Percentiles rank a stretch among this genome's conserved stretches.
Evolutionary conservation across 2,329 filamentous ascomycete genomes (phyloP).

Genomic region (Escovopsis sp.): DNA sequence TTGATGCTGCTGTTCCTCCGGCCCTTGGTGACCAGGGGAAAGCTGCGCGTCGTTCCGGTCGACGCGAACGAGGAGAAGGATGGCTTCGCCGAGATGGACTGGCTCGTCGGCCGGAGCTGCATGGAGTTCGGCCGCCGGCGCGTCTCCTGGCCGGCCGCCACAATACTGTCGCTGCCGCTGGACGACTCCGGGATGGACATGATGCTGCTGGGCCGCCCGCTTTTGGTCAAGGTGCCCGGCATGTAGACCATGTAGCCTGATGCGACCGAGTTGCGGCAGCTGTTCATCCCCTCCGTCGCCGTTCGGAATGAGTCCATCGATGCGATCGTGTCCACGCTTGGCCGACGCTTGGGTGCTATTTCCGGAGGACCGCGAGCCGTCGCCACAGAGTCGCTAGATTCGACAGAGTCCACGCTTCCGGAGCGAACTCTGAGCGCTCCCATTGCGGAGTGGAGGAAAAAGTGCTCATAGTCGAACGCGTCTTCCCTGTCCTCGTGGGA

Average conservation of each 20-base stretch:
- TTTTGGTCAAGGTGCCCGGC: slow-evolving; percentile 9
- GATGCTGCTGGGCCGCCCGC: slow-evolving; percentile 10
- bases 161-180: slow-evolving; percentile 12
- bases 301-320: slow-evolving; percentile 42
- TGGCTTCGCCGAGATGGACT: slow-evolving; percentile 27
- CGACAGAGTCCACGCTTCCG: slow-evolving; percentile 40
- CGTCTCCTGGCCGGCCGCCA: slow-evolving; percentile 6
- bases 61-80: slow-evolving; percentile 43
- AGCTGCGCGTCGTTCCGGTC: slow-evolving; percentile 43
- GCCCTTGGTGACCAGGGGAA: slow-evolving; percentile 41
- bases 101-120: slow-evolving; percentile 27
- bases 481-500: slow-evolving; percentile 89
- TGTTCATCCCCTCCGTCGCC: slow-evolving; percentile 31
- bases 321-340: slow-evolving; percentile 33
- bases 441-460: slow-evolving; percentile 86
- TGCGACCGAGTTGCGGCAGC: slow-evolving; percentile 20
- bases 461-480: slow-evolving; percentile 92
- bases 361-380: slow-evolving; percentile 36
- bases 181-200: slow-evolving; percentile 12
- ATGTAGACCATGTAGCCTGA: slow-evolving; percentile 10
- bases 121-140: slow-evolving; percentile 19
- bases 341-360: slow-evolving; percentile 20
- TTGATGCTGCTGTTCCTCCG: slow-evolving; percentile 19
- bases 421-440: slow-evolving; percentile 49
- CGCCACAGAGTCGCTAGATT: slow-evolving; percentile 45